phyloP scores from a whole-genome alignment of 345 rosid genomes.

The Psidium guajava region DNA sequence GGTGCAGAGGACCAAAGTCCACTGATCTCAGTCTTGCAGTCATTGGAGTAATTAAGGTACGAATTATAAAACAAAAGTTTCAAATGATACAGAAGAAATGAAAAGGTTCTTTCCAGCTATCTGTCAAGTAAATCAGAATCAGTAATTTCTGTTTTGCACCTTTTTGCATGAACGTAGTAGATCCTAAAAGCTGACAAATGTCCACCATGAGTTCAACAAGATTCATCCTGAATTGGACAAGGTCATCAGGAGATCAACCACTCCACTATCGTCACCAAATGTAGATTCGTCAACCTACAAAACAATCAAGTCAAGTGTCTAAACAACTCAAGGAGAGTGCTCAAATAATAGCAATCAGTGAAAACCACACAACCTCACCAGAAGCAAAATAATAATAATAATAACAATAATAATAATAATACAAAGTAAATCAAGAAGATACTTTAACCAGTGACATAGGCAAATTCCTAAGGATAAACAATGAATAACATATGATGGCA shows the following conservation, averaged over 20 bases:
- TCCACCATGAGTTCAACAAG: conserved; percentile 86
- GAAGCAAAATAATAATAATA: neutral
- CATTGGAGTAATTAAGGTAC: neutral
- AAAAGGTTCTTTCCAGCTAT: neutral
- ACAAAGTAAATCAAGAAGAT: neutral
- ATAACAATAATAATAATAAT: neutral
- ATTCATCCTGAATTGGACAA: conserved; percentile 72
- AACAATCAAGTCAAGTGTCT: neutral
- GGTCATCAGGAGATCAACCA: conserved; percentile 76
- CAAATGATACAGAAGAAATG: neutral
- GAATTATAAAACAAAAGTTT: neutral
- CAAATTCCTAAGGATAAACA: neutral
- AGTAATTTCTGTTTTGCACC: conserved; percentile 23
- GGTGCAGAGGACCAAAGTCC: neutral
- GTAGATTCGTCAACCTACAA: conserved; percentile 80
- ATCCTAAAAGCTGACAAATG: conserved; percentile 72
- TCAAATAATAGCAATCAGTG: neutral
- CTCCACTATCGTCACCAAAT: conserved; percentile 40
- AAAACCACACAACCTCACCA: neutral
- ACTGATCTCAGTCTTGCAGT: neutral
- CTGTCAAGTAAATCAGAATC: neutral
- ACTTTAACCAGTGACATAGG: neutral
- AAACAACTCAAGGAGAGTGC: neutral
- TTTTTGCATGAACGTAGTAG: conserved; percentile 51
- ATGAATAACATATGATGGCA: neutral